A percentile compares a stretch with the other conserved stretches of the same genome.
These are phyloP conservation scores for Globisporangium acanthophoron DNA, from an alignment of 352 stramenopile genomes.

Conservation along the genomic window DNA sequence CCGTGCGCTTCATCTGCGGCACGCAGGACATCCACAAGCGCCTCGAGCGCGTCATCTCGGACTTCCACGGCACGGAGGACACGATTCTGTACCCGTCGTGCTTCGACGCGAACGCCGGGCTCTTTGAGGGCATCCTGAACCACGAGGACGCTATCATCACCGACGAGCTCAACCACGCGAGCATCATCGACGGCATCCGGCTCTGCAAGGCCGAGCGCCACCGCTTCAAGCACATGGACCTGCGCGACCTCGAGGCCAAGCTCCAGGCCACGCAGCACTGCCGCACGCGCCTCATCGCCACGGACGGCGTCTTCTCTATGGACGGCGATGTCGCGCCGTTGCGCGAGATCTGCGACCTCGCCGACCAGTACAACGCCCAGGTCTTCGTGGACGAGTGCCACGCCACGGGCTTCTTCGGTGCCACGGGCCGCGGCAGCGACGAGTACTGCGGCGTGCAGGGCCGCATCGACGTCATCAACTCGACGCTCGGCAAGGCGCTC, in stretches of 20 bases:
- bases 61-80: constrained; percentile 93
- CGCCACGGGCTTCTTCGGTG: constrained; percentile 91
- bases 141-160: constrained; percentile 91
- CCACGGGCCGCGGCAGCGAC: constrained; percentile 88
- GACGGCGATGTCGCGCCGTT: constrained; percentile 92
- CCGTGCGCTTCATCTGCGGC: constrained; percentile 93
- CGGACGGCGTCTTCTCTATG: constrained; percentile 95
- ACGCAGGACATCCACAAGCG: constrained; percentile 94
- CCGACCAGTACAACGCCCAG: constrained; percentile 91
- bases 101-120: constrained; percentile 92
- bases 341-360: constrained; percentile 86
- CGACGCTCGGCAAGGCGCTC: constrained; percentile 91
- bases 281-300: constrained; percentile 89
- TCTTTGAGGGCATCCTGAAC: constrained; percentile 89
- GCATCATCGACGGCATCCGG: constrained; percentile 93
- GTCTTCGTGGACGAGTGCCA: constrained; percentile 94
- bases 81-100: constrained; percentile 93
- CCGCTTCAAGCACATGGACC: constrained; percentile 93
- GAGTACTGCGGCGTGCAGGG: constrained; percentile 89
- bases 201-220: constrained; percentile 92
- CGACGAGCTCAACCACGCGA: constrained; percentile 92
- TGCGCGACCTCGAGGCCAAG: constrained; percentile 88
- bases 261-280: constrained; percentile 88
- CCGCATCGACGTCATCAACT: constrained; percentile 93
- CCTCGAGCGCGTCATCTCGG: constrained; percentile 83